These are phyloP conservation scores for Lentinula lateritia DNA, from an alignment of 768 basidiomycete genomes.

Conservation along the genomic window DNA sequence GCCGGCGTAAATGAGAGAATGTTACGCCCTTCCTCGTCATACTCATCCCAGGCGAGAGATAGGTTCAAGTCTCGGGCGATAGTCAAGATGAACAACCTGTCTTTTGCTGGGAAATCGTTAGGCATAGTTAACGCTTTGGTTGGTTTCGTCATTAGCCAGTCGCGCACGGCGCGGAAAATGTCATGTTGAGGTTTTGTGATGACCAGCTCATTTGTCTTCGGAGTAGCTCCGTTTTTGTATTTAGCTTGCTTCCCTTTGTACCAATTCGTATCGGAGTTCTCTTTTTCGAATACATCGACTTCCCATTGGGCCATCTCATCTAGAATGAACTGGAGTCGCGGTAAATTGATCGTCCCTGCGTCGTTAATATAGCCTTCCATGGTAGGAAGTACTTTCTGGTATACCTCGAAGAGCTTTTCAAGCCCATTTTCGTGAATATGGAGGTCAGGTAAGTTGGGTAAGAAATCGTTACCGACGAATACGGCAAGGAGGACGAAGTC, in stretches of 20 bases:
- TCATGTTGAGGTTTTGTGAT: constrained; percentile 70
- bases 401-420: constrained; percentile 90
- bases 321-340: constrained; percentile 78
- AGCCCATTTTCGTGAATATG: constrained; percentile 98
- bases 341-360: constrained; percentile 72
- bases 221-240: constrained; percentile 55
- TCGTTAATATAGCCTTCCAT: constrained; percentile 93
- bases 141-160: constrained; percentile 54
- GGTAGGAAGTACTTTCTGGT: constrained; percentile 85
- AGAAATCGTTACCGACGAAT: constrained; percentile 96
- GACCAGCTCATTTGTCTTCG: constrained; percentile 34
- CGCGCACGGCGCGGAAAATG: constrained; percentile 75
- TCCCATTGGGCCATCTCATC: constrained; percentile 89
- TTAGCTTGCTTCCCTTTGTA: constrained; percentile 89
- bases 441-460: constrained; percentile 92
- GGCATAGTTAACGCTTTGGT: constrained; percentile 55
- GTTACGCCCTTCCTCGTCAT: constrained; percentile 76
- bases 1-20: constrained; percentile 50
- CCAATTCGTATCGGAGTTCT: constrained; percentile 87
- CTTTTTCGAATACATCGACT: constrained; percentile 85
- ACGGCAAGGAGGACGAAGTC: constrained; percentile 96
- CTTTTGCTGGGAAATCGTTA: constrained; percentile 76
- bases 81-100: constrained; percentile 72
- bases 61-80: constrained; percentile 78
- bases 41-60: constrained; percentile 87